phyloP scores from a whole-genome alignment of 2,329 filamentous ascomycete genomes.

The Clarireedia paspali region DNA sequence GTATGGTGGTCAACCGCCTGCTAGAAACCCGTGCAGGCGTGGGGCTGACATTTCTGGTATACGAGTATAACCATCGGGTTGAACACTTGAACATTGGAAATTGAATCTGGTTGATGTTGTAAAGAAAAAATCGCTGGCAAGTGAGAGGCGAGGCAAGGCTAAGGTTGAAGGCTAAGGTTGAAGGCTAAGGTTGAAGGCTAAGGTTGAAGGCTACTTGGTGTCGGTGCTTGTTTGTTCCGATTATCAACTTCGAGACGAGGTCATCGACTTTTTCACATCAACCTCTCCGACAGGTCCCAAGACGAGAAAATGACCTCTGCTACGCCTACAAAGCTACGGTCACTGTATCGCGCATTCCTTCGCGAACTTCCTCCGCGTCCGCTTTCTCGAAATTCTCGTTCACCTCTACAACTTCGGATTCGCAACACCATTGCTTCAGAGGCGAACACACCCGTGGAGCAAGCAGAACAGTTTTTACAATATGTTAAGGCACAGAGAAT shows the following conservation, averaged over 20 bases:
- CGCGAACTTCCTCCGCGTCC: conserved; percentile 76
- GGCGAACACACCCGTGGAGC: conserved; percentile 30
- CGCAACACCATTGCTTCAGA: conserved; percentile 50
- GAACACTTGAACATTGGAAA: conserved; percentile 3
- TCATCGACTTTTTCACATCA: not conserved
- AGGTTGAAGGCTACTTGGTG: not conserved
- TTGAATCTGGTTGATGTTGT: not conserved
- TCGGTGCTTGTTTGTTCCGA: not conserved
- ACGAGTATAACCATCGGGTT: conserved; percentile 7
- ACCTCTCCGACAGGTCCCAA: conserved; percentile 1
- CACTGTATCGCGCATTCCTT: conserved; percentile 80
- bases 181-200: not conserved
- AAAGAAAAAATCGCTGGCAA: too few relatives aligned
- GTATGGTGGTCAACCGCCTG: too few relatives aligned
- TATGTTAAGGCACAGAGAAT: conserved; percentile 81
- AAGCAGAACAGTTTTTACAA: conserved; percentile 70
- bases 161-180: not conserved
- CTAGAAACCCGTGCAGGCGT: too few relatives aligned
- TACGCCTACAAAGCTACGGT: conserved; percentile 49
- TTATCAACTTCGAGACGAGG: not conserved
- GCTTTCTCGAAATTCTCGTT: conserved; percentile 43
- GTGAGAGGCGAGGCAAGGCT: not conserved
- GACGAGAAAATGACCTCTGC: conserved; percentile 17
- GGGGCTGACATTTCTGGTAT: not conserved
- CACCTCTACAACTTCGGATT: conserved; percentile 63